These are phyloP conservation scores for Leccinum barrowsii DNA, from an alignment of 768 basidiomycete genomes.

Conservation along the genomic window DNA sequence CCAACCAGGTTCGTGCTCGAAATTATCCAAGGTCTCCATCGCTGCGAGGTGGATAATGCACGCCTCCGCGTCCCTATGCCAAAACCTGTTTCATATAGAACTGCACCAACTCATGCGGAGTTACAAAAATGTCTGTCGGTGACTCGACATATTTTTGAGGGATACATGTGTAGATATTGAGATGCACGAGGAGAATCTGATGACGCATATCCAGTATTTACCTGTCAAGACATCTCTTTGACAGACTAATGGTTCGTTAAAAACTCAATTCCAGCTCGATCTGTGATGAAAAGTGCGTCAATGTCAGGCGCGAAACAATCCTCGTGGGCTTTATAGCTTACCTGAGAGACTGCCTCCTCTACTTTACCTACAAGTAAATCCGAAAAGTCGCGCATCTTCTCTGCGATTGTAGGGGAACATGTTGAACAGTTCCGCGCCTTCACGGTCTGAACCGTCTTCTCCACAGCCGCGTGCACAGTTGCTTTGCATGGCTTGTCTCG, in stretches of 20 bases:
- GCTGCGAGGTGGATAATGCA: constrained; percentile 8
- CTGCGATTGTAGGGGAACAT: constrained; percentile 3
- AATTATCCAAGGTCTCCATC: constrained; percentile 1
- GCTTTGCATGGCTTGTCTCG: constrained; percentile 19
- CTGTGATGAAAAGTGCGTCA: not conserved
- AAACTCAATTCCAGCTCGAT: constrained; percentile 5
- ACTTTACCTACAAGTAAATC: constrained; percentile 7
- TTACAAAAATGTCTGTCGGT: not conserved
- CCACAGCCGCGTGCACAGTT: not conserved
- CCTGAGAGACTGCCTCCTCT: constrained; percentile 11
- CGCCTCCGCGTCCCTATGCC: constrained; percentile 5
- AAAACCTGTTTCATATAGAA: too few relatives aligned
- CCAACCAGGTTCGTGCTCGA: constrained; percentile 5
- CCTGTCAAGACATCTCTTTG: not conserved
- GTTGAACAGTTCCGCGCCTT: not conserved
- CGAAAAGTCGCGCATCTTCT: constrained; percentile 15
- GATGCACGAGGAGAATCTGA: not conserved
- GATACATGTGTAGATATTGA: not conserved
- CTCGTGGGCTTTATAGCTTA: not conserved
- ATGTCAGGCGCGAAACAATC: not conserved
- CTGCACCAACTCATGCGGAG: too few relatives aligned
- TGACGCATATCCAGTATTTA: not conserved
- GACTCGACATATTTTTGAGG: not conserved
- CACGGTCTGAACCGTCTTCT: not conserved
- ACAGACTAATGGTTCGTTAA: not conserved